These are phyloP conservation scores for Clonostachys chloroleuca DNA, from an alignment of 2,329 filamentous ascomycete species.

Conservation along the genomic window DNA sequence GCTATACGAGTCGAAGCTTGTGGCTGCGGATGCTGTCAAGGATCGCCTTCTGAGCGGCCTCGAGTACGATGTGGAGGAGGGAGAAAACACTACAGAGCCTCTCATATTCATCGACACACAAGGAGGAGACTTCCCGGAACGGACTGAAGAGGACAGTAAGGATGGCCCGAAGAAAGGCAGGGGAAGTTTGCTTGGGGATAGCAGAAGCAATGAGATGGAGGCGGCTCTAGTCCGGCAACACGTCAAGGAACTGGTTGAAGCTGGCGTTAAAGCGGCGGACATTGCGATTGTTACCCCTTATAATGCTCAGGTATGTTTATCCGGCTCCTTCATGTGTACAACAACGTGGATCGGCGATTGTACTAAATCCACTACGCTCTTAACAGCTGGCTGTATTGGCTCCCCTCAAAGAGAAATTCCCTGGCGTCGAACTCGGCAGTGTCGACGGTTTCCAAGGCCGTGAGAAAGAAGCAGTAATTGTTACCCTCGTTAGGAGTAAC, in stretches of 20 bases:
- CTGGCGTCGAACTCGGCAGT: conserved; percentile 88
- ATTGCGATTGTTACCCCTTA: conserved; percentile 95
- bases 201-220: conserved; percentile 91
- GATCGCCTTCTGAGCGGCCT: conserved; percentile 71
- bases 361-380: not conserved
- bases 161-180: conserved; percentile 36
- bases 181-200: conserved; percentile 46
- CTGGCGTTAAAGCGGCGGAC: conserved; percentile 76
- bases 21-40: conserved; percentile 78
- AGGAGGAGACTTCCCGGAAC: conserved; percentile 86
- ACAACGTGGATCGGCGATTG: not conserved
- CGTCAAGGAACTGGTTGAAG: conserved; percentile 68
- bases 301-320: conserved; percentile 71
- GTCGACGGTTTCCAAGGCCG: conserved; percentile 96
- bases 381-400: conserved; percentile 70
- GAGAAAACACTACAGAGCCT: conserved; percentile 83
- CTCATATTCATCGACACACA: conserved; percentile 95
- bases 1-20: conserved; percentile 76
- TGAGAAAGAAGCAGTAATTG: conserved; percentile 92
- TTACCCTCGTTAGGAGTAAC: conserved; percentile 94
- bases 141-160: conserved; percentile 67
- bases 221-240: conserved; percentile 76
- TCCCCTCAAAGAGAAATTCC: conserved; percentile 74
- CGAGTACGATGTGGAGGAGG: conserved; percentile 71
- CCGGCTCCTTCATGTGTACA: not conserved